Base-by-base conservation (phyloP, 768 basidiomycete species). In the Tulasnella sp. region DNA sequence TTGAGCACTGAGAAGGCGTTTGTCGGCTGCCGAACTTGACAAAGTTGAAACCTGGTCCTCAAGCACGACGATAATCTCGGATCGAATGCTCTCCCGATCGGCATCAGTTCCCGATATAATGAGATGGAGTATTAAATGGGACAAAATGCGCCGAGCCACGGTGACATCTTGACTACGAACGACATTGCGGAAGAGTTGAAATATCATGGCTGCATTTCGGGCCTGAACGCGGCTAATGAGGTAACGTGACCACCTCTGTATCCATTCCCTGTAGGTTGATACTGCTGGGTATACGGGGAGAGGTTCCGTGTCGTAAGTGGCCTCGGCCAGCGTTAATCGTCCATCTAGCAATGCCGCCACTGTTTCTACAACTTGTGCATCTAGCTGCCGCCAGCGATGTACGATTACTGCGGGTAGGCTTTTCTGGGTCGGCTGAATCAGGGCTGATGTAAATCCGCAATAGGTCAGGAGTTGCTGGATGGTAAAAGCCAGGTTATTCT, bases 261-360 rank as follows among this genome's bases (percentile, higher is more conserved):
- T 88, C 97, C 97, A 99, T 82, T 99, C 96, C 54, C 96, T 90
- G 83, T 98, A 99, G 0, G 94, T 97, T 1, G 88, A 82, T 76
- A 90, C 87, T 5, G 84, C 83, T 0, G 88, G 86, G 83, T 98
- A 99, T 75, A 99, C 90, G 2, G 97, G 96, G 78, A 91, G 88
- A 2, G 84, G 79, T 14, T 84, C 84, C 1, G 83, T 80, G 3
- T 80, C 75, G 2, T 80, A 77, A 3, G 82, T 78, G 38, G 84
- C 85, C 36, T 86, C 85, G 19, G 85, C 85, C 19, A 91, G 83
- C 4, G 86, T 86, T 81, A 89, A 93, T 45, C 88, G 87, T 52
- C 87, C 86, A 77, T 90, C 91, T 15, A 98, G 87, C 25, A 99
- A 85, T 0, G 97, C 95, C 0, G 93, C 89, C 40, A 96, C 88